Conservation (phyloP, 345 rosid species). For the Salix purpurea region DNA sequence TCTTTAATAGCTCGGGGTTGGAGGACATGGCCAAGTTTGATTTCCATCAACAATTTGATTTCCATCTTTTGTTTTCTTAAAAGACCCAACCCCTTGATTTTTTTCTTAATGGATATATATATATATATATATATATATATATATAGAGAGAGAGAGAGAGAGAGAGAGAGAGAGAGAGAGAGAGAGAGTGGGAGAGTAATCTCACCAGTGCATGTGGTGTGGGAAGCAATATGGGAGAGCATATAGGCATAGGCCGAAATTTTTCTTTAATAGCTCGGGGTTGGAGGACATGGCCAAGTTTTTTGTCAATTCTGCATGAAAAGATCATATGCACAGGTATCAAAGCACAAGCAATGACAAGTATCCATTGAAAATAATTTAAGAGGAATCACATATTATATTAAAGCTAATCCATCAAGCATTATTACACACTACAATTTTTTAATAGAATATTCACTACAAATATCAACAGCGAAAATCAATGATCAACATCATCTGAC, state of each 20-base stretch:
- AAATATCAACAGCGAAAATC: no score
- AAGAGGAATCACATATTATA: neutral
- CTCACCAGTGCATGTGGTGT: slow-evolving; percentile 90
- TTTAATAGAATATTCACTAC: neutral
- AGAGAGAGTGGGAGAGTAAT: neutral
- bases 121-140: no score
- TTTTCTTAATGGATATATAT: no score
- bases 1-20: slow-evolving; percentile 55
- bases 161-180: neutral
- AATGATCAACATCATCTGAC: neutral
- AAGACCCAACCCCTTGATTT: neutral
- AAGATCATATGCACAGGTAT: slow-evolving; percentile 10
- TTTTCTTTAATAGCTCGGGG: slow-evolving; percentile 63
- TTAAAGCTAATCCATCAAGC: slow-evolving; percentile 11
- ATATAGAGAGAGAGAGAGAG: neutral
- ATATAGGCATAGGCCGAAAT: slow-evolving; percentile 90
- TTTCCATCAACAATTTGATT: no score
- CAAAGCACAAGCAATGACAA: slow-evolving; percentile 2
- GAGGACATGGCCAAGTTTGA: slow-evolving; percentile 41
- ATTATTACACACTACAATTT: neutral
- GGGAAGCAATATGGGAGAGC: slow-evolving; percentile 80
- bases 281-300: slow-evolving; percentile 40
- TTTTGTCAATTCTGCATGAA: slow-evolving; percentile 66
- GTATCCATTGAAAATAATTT: neutral
- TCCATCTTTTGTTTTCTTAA: neutral